phyloP scores from a whole-genome alignment of 495 filamentous ascomycete genomes.

The Poronia punctata region DNA sequence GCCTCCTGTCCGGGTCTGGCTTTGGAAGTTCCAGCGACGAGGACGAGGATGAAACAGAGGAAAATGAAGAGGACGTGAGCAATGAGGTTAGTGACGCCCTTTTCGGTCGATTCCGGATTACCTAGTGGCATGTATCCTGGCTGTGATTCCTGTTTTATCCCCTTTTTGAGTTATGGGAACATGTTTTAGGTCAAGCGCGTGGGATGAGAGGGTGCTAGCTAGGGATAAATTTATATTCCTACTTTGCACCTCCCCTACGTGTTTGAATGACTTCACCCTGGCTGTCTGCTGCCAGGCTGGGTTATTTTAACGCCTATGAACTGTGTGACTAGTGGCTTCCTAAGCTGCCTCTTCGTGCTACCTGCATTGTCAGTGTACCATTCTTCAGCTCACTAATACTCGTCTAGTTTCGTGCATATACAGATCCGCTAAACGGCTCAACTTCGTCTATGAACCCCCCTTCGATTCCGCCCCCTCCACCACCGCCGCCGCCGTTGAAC shows the following conservation, averaged over 20 bases:
- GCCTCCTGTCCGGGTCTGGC: slow-evolving; percentile 70
- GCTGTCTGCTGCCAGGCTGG: no score
- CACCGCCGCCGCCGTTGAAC: slow-evolving; percentile 62
- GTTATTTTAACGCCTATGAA: no score
- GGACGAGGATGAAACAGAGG: slow-evolving; percentile 91
- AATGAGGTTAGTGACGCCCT: slow-evolving; percentile 39
- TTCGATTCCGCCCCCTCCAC: slow-evolving; percentile 43
- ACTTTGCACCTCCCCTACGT: no score
- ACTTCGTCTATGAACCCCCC: slow-evolving; percentile 40
- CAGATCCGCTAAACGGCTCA: slow-evolving; percentile 38
- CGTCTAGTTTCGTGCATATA: slow-evolving; percentile 43
- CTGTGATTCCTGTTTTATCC: no score
- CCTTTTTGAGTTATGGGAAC: no score
- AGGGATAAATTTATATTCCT: no score
- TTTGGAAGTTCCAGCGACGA: slow-evolving; percentile 95
- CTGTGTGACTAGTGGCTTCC: not conserved
- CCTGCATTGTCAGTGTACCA: no score
- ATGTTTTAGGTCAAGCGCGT: no score
- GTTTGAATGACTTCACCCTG: no score
- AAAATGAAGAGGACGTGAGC: slow-evolving; percentile 62
- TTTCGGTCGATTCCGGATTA: no score
- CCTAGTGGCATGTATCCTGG: no score
- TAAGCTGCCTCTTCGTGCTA: slow-evolving; percentile 3
- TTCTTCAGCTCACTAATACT: slow-evolving; percentile 15
- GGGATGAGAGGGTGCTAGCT: no score